phyloP scores from a whole-genome alignment of 257 asterid species.

The Solanum pimpinellifolium region DNA sequence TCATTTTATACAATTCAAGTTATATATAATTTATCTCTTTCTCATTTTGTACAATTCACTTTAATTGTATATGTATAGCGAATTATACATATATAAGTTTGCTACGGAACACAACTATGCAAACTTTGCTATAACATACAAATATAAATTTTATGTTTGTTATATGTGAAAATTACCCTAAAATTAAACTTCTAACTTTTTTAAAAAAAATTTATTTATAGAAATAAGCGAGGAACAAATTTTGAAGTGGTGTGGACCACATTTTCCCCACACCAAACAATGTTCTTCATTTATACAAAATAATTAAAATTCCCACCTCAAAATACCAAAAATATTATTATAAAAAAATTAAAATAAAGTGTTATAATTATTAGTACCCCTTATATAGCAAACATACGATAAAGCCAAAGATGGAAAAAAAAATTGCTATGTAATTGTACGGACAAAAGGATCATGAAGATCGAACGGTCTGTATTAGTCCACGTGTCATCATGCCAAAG shows the following conservation, averaged over 20 bases:
- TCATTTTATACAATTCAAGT: too few species aligned
- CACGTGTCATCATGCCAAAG: neutral
- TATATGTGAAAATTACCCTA: neutral
- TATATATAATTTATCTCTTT: too few species aligned
- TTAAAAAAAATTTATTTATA: neutral
- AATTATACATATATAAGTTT: too few species aligned
- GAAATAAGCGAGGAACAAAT: neutral
- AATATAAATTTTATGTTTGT: too few species aligned
- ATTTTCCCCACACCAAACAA: neutral
- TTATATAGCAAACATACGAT: neutral
- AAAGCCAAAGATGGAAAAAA: neutral
- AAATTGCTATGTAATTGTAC: neutral
- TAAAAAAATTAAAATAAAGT: neutral
- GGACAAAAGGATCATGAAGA: neutral
- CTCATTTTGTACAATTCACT: too few species aligned
- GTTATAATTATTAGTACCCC: neutral
- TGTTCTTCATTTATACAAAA: neutral
- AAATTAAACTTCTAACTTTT: neutral
- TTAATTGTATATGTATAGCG: too few species aligned
- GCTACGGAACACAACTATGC: too few species aligned
- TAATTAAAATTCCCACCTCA: neutral
- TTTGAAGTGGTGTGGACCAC: neutral
- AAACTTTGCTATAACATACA: too few species aligned
- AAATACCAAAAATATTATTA: neutral
- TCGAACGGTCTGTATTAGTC: neutral